Base-by-base conservation (phyloP, 2,329 filamentous ascomycete species). In the Pseudogymnoascus sp. region DNA sequence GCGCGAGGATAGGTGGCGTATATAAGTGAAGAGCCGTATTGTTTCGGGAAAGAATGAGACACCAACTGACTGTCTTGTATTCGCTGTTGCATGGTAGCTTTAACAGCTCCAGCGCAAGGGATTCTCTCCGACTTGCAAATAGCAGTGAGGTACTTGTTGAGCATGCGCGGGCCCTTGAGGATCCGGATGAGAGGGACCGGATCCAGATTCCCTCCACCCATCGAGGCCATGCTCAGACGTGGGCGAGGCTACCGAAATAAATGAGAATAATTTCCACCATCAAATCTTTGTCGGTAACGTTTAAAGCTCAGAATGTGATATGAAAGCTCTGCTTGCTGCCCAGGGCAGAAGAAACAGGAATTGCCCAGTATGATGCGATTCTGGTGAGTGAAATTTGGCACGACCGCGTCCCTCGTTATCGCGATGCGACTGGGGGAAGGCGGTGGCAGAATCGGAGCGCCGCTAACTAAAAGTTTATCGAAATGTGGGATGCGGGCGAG, bases 51-150 rank as follows among this genome's bases (percentile, higher is more conserved):
- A 25, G 18, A 60, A 22, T 30, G 37, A 12, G 9, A 38, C 25
- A 9, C 57, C 38, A 61, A 84, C 89, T 75, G 80, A 97, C 94
- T 83, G 62, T 83, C 78, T 65, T 88, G 83, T 64, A 97, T 89
- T 68, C 93, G 87, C 62, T 78, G 77, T 75, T 96, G 91, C 63
- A 97, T 78, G 41, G 89, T 83, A 35, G 85, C 84, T 78, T 99
- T 99, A 69, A 94, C 87, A 53, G 47, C 47, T 18, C 94, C 94
- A 28, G 87, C 89, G 63, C 90, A 88, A 66, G 84, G 82, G 36
- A 96, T 78, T 53, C 85, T 82, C 75, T 96, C 90, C 63, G 82
- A 78, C 65, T 84, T 82, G 70, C 93, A 89, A 66, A 97, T 72
- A 2, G 20, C 35, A 18, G 64, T 62, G 2, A 73, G 66, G 30